Evolutionary conservation across 2,329 filamentous ascomycete species (phyloP), one percentile per base, ranked within the genome.

Genomic region (Trichophyton equinum): DNA sequence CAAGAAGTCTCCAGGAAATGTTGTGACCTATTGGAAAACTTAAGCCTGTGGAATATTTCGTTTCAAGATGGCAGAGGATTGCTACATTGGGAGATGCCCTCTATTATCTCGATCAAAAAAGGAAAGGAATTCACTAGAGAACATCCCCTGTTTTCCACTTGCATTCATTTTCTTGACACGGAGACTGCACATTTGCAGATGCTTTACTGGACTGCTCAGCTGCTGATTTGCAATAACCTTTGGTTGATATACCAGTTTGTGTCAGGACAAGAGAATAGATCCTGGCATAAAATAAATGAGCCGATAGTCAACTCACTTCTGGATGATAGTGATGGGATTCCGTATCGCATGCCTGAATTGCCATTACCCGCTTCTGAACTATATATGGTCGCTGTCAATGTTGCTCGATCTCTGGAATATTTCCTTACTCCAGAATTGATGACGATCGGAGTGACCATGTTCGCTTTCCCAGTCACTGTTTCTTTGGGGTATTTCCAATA

Each of bases 391-490:
- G 59, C 64, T 20, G 57, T 60, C 15, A 60, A 62, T 11, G 63
- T 65, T 49, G 60, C 59, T 13, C 55, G 58, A 20, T 64, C 64
- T 2, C 49, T 64, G 1, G 64, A 65, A 51, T 65, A 64, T 51
- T 65, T 65, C 47, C 33, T 65, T 1, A 53, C 63, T n/a, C 61
- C 64, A 22, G 64, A 64, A 11, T 63, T 62, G 42, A 61, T 58
- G 20, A 36, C 62, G 5, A 20, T 62, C 25, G 63, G 59, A 20
- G 47, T 56, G 4, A 53, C 62, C 15, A 33, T 61, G 4, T 60
- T 63, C 42, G 61, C 38, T 18, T 64, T 62, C 33, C 61, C 64
- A 46, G 30, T 61, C n/a, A 53, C 57, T 11, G 53, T 64, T 9
- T 62, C 61, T 11, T 46, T 58, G 46, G 46, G 51, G 1, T 61